phyloP scores from a whole-genome alignment of 805 yeast species.

The Ascoidea rubescens region DNA sequence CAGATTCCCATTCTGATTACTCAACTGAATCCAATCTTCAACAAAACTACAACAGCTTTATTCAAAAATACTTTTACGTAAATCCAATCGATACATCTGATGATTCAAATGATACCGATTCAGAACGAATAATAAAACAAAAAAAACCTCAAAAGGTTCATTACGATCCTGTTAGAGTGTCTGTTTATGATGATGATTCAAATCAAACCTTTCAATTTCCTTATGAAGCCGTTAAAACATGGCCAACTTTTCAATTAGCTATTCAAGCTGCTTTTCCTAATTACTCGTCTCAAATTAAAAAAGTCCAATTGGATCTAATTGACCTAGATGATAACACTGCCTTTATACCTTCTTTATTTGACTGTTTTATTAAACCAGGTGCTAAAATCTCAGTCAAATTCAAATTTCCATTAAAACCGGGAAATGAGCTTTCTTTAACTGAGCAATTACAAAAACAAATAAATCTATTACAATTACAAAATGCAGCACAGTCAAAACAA shows the following conservation, averaged over 20 bases:
- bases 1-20: too few species aligned
- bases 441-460: too few species aligned
- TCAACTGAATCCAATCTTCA: too few species aligned
- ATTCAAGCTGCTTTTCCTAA: slow-evolving; percentile 8
- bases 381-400: slow-evolving; percentile 4
- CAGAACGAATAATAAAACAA: too few species aligned
- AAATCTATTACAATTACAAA: too few species aligned
- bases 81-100: too few species aligned
- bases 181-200: not conserved
- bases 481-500: too few species aligned
- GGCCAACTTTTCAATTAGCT: slow-evolving; percentile 6
- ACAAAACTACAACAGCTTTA: too few species aligned
- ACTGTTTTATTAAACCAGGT: slow-evolving; percentile 7
- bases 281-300: slow-evolving; percentile 2
- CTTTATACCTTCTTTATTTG: slow-evolving; percentile 8
- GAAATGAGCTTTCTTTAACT: too few species aligned
- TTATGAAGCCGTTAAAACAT: slow-evolving; percentile 5
- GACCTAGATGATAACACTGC: slow-evolving; percentile 5
- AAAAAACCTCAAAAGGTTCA: not conserved
- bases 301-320: slow-evolving; percentile 3
- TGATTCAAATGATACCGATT: too few species aligned
- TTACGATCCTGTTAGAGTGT: not conserved
- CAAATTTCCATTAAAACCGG: not conserved
- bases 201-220: slow-evolving; percentile 6
- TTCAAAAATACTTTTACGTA: too few species aligned